A percentile compares a stretch with the other conserved stretches of the same genome.
phyloP scores from a whole-genome alignment of 768 basidiomycete species.

The Trametopsis cervina region DNA sequence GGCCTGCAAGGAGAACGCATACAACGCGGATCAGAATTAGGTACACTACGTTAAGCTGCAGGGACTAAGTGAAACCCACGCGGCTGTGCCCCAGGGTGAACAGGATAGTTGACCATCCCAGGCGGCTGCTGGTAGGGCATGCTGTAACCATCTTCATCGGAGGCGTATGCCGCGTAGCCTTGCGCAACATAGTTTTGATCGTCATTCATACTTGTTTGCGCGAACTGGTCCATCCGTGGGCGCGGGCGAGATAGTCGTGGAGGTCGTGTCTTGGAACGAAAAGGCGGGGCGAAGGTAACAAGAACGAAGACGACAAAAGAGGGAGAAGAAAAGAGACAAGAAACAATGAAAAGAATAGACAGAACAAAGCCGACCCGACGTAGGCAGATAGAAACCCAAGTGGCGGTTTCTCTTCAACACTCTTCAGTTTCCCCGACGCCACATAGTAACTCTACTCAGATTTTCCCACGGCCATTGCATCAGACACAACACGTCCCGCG shows the following conservation, averaged over 20 bases:
- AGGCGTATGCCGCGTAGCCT: constrained; percentile 27
- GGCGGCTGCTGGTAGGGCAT: constrained; percentile 30
- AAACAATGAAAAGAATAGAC: constrained; percentile 21
- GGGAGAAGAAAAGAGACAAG: constrained; percentile 24
- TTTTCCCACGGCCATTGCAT: constrained; percentile 15
- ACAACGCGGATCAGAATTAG: constrained; percentile 52
- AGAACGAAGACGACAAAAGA: constrained; percentile 18
- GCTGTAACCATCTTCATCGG: constrained; percentile 26
- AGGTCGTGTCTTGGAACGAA: constrained; percentile 21
- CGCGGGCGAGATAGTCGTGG: constrained; percentile 15
- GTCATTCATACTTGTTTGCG: constrained; percentile 24
- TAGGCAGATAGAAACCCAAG: constrained; percentile 16
- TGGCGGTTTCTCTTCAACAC: constrained; percentile 20
- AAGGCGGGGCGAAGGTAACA: constrained; percentile 27
- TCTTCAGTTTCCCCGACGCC: constrained; percentile 12
- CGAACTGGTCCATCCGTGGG: constrained; percentile 19
- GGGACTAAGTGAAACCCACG: constrained; percentile 49
- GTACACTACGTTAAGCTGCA: constrained; percentile 34
- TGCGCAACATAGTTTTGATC: constrained; percentile 14
- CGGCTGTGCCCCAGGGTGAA: constrained; percentile 40
- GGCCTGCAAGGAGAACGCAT: constrained; percentile 46
- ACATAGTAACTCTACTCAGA: constrained; percentile 8
- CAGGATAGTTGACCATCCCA: constrained; percentile 33
- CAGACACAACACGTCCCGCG: constrained; percentile 1
- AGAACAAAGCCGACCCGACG: constrained; percentile 9